A percentile compares a stretch with the other conserved stretches of the same genome.
Evolutionary conservation across 768 basidiomycete species (phyloP).

Genomic region (Rhodotorula taiwanensis): DNA sequence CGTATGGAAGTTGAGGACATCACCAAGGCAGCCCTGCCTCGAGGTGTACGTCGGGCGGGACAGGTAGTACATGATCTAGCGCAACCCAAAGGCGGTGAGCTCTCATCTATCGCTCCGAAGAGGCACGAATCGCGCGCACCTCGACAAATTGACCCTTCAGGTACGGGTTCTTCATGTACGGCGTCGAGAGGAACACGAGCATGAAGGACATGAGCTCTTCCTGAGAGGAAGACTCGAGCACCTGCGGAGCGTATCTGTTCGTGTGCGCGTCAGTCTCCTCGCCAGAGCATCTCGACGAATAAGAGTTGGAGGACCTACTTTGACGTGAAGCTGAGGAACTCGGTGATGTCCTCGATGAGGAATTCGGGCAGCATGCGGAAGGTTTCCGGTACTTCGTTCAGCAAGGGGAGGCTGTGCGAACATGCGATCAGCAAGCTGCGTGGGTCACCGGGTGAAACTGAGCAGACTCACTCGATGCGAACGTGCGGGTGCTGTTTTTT

Average conservation of each 20-base stretch:
- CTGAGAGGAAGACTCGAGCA: slow-evolving; percentile 75
- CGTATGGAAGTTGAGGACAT: slow-evolving; percentile 73
- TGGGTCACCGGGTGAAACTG: not conserved
- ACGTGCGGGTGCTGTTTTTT: slow-evolving; percentile 66
- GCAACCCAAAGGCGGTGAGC: slow-evolving; percentile 12
- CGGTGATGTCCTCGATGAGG: slow-evolving; percentile 84
- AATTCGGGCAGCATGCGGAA: slow-evolving; percentile 91
- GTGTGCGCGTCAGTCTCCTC: not conserved
- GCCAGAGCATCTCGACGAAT: too few species aligned
- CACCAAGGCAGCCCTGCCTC: slow-evolving; percentile 65
- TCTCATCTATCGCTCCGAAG: not conserved
- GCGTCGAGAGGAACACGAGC: slow-evolving; percentile 87
- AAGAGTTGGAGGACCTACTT: slow-evolving; percentile 65
- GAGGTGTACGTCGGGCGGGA: slow-evolving; percentile 58
- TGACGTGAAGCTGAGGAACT: slow-evolving; percentile 75
- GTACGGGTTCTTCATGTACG: slow-evolving; percentile 99
- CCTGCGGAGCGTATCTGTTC: slow-evolving; percentile 55
- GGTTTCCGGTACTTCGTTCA: slow-evolving; percentile 70
- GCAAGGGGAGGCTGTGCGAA: slow-evolving; percentile 66
- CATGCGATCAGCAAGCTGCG: slow-evolving; percentile 10
- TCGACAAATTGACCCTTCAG: slow-evolving; percentile 93
- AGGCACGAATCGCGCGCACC: slow-evolving; percentile 48
- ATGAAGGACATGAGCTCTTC: slow-evolving; percentile 77
- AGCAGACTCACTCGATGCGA: slow-evolving; percentile 55
- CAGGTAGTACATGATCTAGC: slow-evolving; percentile 68